Evolutionary conservation across 2,329 filamentous ascomycete genomes (phyloP), one percentile per base, ranked within the genome.

Genomic region (Elsinoe batatas): DNA sequence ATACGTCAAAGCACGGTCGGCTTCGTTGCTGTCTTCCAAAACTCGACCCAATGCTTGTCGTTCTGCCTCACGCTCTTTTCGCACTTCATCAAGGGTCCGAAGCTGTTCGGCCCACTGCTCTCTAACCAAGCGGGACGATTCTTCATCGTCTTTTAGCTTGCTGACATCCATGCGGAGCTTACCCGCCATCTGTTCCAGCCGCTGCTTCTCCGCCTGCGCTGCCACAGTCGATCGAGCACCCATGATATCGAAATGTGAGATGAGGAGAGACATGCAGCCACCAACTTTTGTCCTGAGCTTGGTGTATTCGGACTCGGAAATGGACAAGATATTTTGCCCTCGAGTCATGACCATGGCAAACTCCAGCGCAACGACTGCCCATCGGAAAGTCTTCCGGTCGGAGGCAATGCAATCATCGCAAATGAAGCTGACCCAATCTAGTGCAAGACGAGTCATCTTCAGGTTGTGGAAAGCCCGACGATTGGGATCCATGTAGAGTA

Each of bases 181-280:
- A 26, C 85, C 84, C 54, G 86, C 81, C 58, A 90, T 76, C 26
- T 88, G 85, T 64, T 96, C 91, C 61, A 91, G 79, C 42, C 88
- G 81, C 67, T 95, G 88, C 68, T 89, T 91, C 72, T 98, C 93
- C 1, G 90, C 89, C 71, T 96, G 90, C 3, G 93, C 93, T 10
- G 93, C 93, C 60, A 96, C 79, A 40, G 85, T 96, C 5, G 91
- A 95, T 64, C 91, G 83, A 22, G 93, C 93, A 20, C 93, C 93
- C 87, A 98, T 95, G 71, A 98, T 97, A 69, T 98, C 93, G 65
- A 98, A 98, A 71, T 98, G 93, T 8, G 91, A 96, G 62, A 98
- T 97, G 49, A 98, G 77, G 20, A 98, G 79, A 17, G 89, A 91
- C 93, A 98, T 98, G 70, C 93, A 98, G 0, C 91, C 91, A 7